Percentiles rank a stretch among this genome's conserved stretches.
Conservation (phyloP, 2,329 filamentous ascomycete genomes). For the Sporothrix phasma region DNA sequence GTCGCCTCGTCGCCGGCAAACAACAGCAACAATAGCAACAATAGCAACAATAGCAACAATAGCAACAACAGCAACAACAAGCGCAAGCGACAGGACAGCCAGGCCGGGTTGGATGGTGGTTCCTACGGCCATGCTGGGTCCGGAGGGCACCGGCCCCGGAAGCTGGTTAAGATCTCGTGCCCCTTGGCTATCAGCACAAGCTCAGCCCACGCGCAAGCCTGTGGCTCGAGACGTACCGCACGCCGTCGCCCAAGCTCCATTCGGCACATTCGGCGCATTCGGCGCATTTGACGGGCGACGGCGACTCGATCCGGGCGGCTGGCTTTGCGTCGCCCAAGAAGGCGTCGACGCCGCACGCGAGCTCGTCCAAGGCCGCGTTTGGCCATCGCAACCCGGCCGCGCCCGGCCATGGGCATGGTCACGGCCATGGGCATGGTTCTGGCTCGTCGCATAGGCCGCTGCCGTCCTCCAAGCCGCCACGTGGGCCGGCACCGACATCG, state of each 20-base stretch:
- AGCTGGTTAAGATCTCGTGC: conserved; percentile 20
- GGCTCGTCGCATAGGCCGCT: not conserved
- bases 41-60: conserved; percentile 7
- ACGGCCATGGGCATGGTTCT: no score
- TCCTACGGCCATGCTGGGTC: no score
- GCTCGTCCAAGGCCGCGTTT: not conserved
- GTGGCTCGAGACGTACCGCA: conserved; percentile 14
- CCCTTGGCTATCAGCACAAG: conserved; percentile 12
- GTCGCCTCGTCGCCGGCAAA: not conserved
- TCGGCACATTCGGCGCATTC: no score
- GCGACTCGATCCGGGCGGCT: conserved; percentile 14
- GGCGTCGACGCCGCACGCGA: not conserved
- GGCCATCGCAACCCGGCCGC: not conserved
- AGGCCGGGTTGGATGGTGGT: not conserved
- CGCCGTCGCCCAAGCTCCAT: not conserved
- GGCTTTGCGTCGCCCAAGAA: not conserved
- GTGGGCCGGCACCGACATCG: not conserved
- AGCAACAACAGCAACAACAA: conserved; percentile 9
- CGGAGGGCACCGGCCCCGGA: conserved; percentile 21
- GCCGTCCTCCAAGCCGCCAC: not conserved
- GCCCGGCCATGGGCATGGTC: not conserved
- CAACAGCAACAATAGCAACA: not conserved
- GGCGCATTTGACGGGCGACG: not conserved
- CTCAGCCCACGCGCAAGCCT: conserved; percentile 15
- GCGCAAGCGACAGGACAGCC: conserved; percentile 11